Conservation (phyloP, 2,329 filamentous ascomycete species). For the Ustilaginoidea virens region DNA sequence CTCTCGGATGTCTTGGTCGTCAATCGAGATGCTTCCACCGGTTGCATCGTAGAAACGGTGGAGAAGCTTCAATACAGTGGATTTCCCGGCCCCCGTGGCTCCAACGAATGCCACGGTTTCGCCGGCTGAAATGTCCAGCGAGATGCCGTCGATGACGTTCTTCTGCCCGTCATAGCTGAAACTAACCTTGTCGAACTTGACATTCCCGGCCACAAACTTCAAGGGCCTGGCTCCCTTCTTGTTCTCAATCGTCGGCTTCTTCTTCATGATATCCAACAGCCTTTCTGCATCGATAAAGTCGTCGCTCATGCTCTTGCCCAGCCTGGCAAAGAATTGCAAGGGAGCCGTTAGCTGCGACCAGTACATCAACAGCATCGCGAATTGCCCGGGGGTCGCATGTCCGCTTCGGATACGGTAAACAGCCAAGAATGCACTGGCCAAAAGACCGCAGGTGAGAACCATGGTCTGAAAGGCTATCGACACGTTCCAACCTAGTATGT, state of each 20-base stretch:
- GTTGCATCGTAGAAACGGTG: conserved; percentile 44
- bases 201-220: conserved; percentile 33
- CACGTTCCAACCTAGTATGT: conserved; percentile 28
- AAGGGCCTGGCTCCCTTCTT: conserved; percentile 33
- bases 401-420: conserved; percentile 52
- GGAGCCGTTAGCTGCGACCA: conserved; percentile 59
- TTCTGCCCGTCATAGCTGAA: conserved; percentile 47
- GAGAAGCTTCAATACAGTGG: conserved; percentile 41
- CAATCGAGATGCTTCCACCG: conserved; percentile 35
- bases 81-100: conserved; percentile 43
- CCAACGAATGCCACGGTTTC: conserved; percentile 45
- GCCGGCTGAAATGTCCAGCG: conserved; percentile 33
- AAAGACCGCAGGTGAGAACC: conserved; percentile 52
- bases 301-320: conserved; percentile 39
- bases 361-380: conserved; percentile 57
- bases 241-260: conserved; percentile 37
- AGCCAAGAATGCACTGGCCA: conserved; percentile 44
- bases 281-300: conserved; percentile 43
- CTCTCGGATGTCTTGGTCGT: conserved; percentile 40
- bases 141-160: conserved; percentile 37
- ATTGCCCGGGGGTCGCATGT: conserved; percentile 46
- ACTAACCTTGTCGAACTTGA: conserved; percentile 37
- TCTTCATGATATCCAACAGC: conserved; percentile 41
- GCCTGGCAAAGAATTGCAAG: conserved; percentile 50
- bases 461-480: conserved; percentile 42